Percentiles rank a stretch among this genome's conserved stretches.
These are phyloP conservation scores for Hygrophila difformis DNA, from an alignment of 257 asterid genomes.

Conservation along the genomic window DNA sequence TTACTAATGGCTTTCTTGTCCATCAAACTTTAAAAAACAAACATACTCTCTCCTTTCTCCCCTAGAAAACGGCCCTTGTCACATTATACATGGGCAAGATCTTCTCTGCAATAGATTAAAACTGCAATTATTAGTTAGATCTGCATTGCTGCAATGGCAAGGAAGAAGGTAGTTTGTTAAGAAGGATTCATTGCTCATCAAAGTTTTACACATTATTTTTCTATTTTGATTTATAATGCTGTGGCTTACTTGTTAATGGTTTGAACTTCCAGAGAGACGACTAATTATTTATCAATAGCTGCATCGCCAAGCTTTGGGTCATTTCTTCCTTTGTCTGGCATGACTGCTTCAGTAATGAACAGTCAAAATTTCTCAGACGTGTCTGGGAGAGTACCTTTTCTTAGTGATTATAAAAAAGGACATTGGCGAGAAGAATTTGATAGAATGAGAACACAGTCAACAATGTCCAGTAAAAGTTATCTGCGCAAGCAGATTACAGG, in stretches of 20 bases:
- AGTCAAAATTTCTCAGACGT: slow-evolving; percentile 25
- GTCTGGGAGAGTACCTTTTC: slow-evolving; percentile 38
- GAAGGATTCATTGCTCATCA: too few species aligned
- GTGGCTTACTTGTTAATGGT: slow-evolving; percentile 5
- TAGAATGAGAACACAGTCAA: slow-evolving; percentile 22
- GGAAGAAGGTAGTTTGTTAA: not conserved
- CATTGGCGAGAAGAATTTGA: slow-evolving; percentile 14
- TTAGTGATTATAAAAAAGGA: slow-evolving; percentile 35
- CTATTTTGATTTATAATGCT: not conserved
- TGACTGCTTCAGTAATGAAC: slow-evolving; percentile 17
- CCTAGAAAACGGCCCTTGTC: slow-evolving; percentile 6
- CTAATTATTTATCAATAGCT: slow-evolving; percentile 60
- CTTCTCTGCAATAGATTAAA: not conserved
- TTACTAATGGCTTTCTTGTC: too few species aligned
- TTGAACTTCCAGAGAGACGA: slow-evolving; percentile 49
- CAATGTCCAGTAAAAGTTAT: slow-evolving; percentile 28
- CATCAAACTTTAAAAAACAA: not conserved
- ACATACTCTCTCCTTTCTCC: not conserved
- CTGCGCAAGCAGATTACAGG: slow-evolving; percentile 40
- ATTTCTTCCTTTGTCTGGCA: slow-evolving; percentile 30
- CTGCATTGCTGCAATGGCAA: not conserved
- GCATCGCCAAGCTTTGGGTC: slow-evolving; percentile 68
- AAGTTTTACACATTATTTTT: not conserved
- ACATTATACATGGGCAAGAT: too few species aligned
- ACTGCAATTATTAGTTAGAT: not conserved